Conservation (phyloP, 352 stramenopile species). For the Aphanomyces stellatus region DNA sequence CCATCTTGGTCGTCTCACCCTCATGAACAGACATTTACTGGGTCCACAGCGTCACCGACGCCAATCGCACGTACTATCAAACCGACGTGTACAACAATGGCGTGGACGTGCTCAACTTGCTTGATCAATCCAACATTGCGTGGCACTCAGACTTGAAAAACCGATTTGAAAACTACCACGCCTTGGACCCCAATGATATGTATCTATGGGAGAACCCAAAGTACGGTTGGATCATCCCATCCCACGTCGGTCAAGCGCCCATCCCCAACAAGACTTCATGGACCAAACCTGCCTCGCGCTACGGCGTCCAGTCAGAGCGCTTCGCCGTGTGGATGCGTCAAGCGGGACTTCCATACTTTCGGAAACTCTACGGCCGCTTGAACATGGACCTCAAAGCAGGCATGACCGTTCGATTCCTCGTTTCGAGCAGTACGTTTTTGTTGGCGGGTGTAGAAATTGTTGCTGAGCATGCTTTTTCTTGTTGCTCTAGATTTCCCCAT, state of each 20-base stretch:
- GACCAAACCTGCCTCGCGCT: not conserved
- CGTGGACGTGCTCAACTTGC: conserved; percentile 9
- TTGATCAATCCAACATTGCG: conserved; percentile 77
- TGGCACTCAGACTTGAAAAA: conserved; percentile 82
- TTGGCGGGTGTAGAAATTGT: too few species aligned
- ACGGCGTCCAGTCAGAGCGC: conserved; percentile 83
- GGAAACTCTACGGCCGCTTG: conserved; percentile 90
- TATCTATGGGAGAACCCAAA: conserved; percentile 1
- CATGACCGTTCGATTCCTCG: conserved; percentile 41
- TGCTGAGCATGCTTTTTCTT: too few species aligned
- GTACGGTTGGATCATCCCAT: not conserved
- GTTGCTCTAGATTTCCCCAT: not conserved
- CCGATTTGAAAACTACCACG: conserved; percentile 46
- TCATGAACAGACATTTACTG: not conserved
- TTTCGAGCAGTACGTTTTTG: conserved; percentile 28
- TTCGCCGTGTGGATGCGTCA: conserved; percentile 93
- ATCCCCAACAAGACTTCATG: not conserved
- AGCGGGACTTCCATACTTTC: conserved; percentile 77
- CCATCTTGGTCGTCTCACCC: conserved; percentile 1
- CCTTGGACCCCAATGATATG: conserved; percentile 13
- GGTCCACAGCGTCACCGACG: not conserved
- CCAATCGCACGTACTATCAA: not conserved
- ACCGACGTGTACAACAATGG: not conserved
- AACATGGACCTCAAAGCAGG: conserved; percentile 50
- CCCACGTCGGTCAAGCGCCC: not conserved